Base-by-base conservation (phyloP, 2,329 filamentous ascomycete genomes). In the Drechslerella coelobrocha region DNA sequence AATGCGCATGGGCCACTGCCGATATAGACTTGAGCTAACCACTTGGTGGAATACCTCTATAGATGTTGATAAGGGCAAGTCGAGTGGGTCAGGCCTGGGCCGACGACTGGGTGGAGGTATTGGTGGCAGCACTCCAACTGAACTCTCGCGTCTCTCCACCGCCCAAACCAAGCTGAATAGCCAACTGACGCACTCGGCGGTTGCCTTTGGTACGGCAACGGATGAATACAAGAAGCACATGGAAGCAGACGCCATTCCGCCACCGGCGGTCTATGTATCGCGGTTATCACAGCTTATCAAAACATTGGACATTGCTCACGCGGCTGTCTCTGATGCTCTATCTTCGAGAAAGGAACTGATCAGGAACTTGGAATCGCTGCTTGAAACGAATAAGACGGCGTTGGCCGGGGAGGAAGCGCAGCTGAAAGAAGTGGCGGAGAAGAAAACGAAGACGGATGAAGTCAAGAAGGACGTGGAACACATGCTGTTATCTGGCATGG, bases 381-480 rank as follows among this genome's bases (percentile, higher is more conserved):
- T 97, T 0, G 86, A 89, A 60, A 84, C 85, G 24, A 92, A 93
- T 78, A 87, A 88, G 53, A 80, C 83, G 1, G 87, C 88, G 34
- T 81, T 97, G 2, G 83, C 84, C 0, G 83, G 83, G 14, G 93
- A 99, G 65, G 86, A 91, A 75, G 80, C 82, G 2, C 83, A 88
- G 34, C 81, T 87, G n/a, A 78, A 83, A 5, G 84, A 89, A 14
- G 79, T 97, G 19, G 80, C 82, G 2, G 82, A 81, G n/a, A 87
- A 88, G 61, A 91, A 89, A 75, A 79, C 81, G 1, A 86, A 87
- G 61, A 90, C 92, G 14, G 92, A 97, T 75, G 81, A 83, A 17
- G 92, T 91, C 80, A 96, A 95, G 79, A 87, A 88, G 56, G 89
- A 94, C 51, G 92, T 99, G 6, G 94, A 99, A 79, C 86, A 93